These are phyloP conservation scores for Trypanosoma scelopori DNA, from an alignment of 208 protist genomes.

Conservation along the genomic window DNA sequence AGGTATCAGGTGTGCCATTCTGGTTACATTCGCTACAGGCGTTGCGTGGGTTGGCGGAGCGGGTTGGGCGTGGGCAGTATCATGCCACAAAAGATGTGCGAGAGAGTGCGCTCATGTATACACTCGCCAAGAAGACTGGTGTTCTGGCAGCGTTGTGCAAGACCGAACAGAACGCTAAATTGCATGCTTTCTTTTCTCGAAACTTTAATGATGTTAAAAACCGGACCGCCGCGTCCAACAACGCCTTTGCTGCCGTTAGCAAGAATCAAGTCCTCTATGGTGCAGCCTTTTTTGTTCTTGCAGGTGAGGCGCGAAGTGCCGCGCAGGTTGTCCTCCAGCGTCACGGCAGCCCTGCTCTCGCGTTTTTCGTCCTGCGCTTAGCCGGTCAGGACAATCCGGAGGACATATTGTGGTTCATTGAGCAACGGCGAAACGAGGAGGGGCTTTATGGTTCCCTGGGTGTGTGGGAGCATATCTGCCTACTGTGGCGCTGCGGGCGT, in stretches of 20 bases:
- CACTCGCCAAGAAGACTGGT: conserved; percentile 72
- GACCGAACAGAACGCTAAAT: conserved; percentile 66
- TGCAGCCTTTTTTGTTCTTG: conserved; percentile 93
- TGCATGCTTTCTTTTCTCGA: conserved; percentile 89
- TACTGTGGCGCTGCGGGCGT: conserved; percentile 53
- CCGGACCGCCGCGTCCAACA: conserved; percentile 79
- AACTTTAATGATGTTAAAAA: conserved; percentile 79
- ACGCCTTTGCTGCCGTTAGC: conserved; percentile 89
- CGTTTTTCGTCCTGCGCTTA: conserved; percentile 76
- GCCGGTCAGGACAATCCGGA: conserved; percentile 22
- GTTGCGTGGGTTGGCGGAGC: conserved; percentile 69
- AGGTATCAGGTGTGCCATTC: conserved; percentile 55
- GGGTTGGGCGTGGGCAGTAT: conserved; percentile 77
- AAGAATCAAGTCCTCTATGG: conserved; percentile 89
- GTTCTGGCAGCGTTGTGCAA: conserved; percentile 92
- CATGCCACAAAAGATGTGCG: conserved; percentile 67
- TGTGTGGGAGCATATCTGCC: conserved; percentile 62
- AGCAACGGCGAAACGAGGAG: conserved; percentile 28
- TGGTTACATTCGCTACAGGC: conserved; percentile 60
- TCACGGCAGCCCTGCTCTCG: conserved; percentile 55
- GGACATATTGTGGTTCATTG: conserved; percentile 42
- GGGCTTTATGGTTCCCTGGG: conserved; percentile 30
- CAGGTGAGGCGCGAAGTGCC: conserved; percentile 79
- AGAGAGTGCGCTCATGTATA: conserved; percentile 89
- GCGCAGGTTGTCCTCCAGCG: conserved; percentile 89